Conservation (phyloP, 2,329 filamentous ascomycete species). For the Tolypocladium nubicola region DNA sequence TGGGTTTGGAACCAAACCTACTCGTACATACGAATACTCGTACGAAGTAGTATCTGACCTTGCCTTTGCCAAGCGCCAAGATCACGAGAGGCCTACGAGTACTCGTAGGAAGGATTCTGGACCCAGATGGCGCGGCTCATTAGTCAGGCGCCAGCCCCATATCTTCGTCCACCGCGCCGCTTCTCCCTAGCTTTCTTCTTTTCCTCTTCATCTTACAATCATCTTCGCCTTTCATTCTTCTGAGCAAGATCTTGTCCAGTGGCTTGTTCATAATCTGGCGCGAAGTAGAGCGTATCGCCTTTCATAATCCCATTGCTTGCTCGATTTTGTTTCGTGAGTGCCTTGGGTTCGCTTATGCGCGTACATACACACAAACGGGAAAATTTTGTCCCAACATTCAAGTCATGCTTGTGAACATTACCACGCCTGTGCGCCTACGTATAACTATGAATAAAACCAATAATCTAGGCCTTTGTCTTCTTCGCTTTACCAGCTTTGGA, state of each 20-base stretch:
- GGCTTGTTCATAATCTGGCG: constrained; percentile 33
- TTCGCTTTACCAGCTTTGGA: constrained; percentile 18
- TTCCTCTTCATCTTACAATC: constrained; percentile 36
- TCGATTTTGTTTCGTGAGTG: constrained; percentile 30
- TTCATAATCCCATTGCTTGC: constrained; percentile 51
- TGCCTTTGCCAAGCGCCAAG: not conserved
- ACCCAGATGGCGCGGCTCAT: not conserved
- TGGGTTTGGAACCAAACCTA: not conserved
- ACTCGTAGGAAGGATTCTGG: not conserved
- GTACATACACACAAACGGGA: constrained; percentile 29
- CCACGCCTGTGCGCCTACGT: not conserved
- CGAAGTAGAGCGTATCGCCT: constrained; percentile 46
- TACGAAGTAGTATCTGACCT: no score
- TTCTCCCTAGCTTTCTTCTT: constrained; percentile 2
- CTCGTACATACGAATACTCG: no score
- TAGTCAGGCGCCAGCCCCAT: not conserved
- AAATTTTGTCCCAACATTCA: not conserved
- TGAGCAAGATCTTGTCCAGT: constrained; percentile 21
- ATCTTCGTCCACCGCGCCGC: not conserved
- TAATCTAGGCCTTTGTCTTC: constrained; percentile 25
- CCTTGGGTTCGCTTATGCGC: constrained; percentile 53
- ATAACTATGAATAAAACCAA: constrained; percentile 6
- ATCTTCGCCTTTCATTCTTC: constrained; percentile 25
- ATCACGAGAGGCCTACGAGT: not conserved
- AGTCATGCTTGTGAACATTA: not conserved